These are phyloP conservation scores for Euphorbia lathyris DNA, from an alignment of 345 rosid species.

Conservation along the genomic window DNA sequence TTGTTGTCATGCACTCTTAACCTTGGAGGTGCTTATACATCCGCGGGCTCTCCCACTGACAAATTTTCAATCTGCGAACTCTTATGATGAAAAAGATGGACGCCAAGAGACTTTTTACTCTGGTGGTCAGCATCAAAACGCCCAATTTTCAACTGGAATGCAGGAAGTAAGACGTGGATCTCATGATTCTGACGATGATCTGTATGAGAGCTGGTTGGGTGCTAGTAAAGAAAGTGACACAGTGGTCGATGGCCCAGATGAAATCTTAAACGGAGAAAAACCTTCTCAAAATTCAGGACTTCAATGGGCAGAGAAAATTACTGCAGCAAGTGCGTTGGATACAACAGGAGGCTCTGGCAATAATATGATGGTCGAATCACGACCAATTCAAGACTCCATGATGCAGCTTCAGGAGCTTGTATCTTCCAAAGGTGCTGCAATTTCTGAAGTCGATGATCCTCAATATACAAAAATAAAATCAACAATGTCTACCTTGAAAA, in stretches of 20 bases:
- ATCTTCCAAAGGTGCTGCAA: constrained; percentile 21
- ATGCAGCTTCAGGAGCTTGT: constrained; percentile 27
- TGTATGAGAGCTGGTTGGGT: constrained; percentile 35
- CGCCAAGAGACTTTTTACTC: constrained; percentile 24
- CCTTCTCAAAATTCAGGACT: constrained; percentile 8
- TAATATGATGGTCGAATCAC: constrained; percentile 29
- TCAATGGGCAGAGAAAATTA: constrained; percentile 17
- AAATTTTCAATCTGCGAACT: constrained; percentile 33
- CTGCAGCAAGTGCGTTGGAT: constrained; percentile 16
- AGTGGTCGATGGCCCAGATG: constrained; percentile 19
- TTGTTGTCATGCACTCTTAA: constrained; percentile 69
- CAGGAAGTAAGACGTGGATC: constrained; percentile 21
- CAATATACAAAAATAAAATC: constrained; percentile 10
- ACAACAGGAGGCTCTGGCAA: constrained; percentile 23
- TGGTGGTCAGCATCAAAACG: constrained; percentile 25
- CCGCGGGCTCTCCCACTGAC: constrained; percentile 67
- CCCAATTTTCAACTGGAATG: constrained; percentile 24
- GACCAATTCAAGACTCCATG: constrained; percentile 25
- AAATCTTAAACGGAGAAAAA: constrained; percentile 16
- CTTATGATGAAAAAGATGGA: constrained; percentile 21
- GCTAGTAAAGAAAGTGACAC: constrained; percentile 24
- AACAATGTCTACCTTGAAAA: not conserved
- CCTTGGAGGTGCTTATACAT: constrained; percentile 80
- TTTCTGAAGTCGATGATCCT: constrained; percentile 17
- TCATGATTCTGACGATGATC: constrained; percentile 40